Base-by-base conservation (phyloP, 441 rosid species). In the Croton laevigatus region DNA sequence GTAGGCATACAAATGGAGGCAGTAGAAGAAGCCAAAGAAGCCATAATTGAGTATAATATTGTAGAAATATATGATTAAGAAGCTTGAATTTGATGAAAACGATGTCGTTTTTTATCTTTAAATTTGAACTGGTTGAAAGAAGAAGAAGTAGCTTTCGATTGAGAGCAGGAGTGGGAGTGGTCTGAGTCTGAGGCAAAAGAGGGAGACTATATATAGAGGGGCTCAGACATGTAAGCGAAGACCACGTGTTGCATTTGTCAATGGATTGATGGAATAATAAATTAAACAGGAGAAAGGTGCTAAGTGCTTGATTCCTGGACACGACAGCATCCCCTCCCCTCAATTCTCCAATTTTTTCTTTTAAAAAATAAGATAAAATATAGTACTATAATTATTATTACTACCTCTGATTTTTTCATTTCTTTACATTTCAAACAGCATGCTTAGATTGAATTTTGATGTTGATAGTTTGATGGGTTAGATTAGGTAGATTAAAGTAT, bases 191-290 rank as follows among this genome's bases (percentile, higher is more conserved):
- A 44, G 40, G 13, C 46, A 9, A 22, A 27, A 27, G 44, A 0
- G 0, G 51, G 6, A 36, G 37, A 52, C n/a, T 46, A 36, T 79
- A 75, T 70, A 65, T 61, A 73, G 49, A 68, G 73, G 13, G 71
- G 66, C 38, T 11, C 19, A 0, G 48, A 65, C 66, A 17, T 37
- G 60, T 62, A 51, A 62, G 46, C 12, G 78, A 59, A 20, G 62
- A 70, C 73, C 76, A 80, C 80, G 83, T 76, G 83, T 62, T 48
- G 8, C 32, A 46, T 19, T 44, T 5, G 14, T n/a, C 45, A 38
- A 16, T 20, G 59, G 27, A 23, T 1, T 13, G 53, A 6, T 17
- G 6, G 53, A 6, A 6, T 48, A 17, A 48, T 12, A 48, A 48
- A 48, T 2, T 13, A 17, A 17, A 48, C 14, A 13, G 16, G 14